Evolutionary conservation across 305 asterid genomes (phyloP).

Genomic region (Ajuga reptans): DNA sequence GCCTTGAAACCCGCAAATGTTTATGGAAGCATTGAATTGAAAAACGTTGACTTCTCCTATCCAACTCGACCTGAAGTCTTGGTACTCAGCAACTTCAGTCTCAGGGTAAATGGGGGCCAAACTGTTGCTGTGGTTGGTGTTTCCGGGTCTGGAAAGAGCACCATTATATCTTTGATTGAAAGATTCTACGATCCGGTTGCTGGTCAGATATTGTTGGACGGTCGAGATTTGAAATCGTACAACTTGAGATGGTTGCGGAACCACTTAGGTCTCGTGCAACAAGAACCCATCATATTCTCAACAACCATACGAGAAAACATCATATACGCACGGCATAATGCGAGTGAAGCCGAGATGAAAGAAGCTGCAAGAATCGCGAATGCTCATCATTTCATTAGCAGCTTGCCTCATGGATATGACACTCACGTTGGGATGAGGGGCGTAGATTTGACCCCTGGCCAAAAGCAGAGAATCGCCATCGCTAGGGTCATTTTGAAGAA

Average conservation of each 20-base stretch:
- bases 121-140: slow-evolving; percentile 97
- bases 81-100: slow-evolving; percentile 92
- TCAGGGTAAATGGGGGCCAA: slow-evolving; percentile 93
- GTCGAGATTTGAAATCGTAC: slow-evolving; percentile 81
- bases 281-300: slow-evolving; percentile 94
- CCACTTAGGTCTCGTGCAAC: slow-evolving; percentile 94
- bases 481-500: slow-evolving; percentile 87
- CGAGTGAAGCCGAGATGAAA: slow-evolving; percentile 98
- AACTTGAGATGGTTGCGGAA: slow-evolving; percentile 97
- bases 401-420: slow-evolving; percentile 98
- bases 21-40: slow-evolving; percentile 94
- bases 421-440: slow-evolving; percentile 99
- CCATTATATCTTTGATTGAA: slow-evolving; percentile 81
- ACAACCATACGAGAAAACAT: slow-evolving; percentile 90
- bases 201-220: slow-evolving; percentile 81
- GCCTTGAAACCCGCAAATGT: slow-evolving; percentile 96
- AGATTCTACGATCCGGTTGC: slow-evolving; percentile 93
- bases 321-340: slow-evolving; percentile 95
- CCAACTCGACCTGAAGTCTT: slow-evolving; percentile 87
- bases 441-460: slow-evolving; percentile 97
- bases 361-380: slow-evolving; percentile 99
- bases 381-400: slow-evolving; percentile 98
- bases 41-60: slow-evolving; percentile 85
- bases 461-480: slow-evolving; percentile 89
- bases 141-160: slow-evolving; percentile 97